These are phyloP conservation scores for Larix kaempferi DNA, from an alignment of 75 land plant genomes.

Conservation along the genomic window DNA sequence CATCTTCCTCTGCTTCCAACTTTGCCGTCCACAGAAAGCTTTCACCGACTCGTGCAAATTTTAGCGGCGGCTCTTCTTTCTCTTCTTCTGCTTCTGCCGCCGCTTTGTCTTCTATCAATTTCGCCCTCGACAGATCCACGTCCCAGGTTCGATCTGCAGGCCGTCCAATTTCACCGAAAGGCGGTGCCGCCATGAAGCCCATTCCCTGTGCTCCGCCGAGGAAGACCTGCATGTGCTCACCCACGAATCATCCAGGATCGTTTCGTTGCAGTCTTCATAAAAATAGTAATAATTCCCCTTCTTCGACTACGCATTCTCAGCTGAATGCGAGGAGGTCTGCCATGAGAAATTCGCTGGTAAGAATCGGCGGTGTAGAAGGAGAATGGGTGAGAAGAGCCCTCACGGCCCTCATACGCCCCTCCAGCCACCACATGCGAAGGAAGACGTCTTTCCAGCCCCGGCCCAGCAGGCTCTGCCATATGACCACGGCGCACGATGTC, in stretches of 20 bases:
- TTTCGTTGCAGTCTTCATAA: conserved; percentile 47
- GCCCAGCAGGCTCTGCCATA: conserved; percentile 51
- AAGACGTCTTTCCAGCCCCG: conserved; percentile 32
- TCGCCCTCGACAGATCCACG: conserved; percentile 20
- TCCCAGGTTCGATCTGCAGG: conserved; percentile 26
- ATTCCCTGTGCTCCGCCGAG: conserved; percentile 4
- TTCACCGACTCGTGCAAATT: no score
- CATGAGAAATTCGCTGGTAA: conserved; percentile 56
- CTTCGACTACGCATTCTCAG: conserved; percentile 15
- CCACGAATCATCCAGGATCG: conserved; percentile 55
- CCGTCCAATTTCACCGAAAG: background rate
- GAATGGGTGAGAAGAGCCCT: conserved; percentile 46
- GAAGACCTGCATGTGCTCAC: conserved; percentile 51
- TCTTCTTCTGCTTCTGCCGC: background rate
- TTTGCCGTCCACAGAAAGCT: no score
- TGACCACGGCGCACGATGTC: conserved; percentile 25
- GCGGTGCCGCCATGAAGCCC: background rate
- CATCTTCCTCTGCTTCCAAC: no score
- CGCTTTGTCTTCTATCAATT: conserved; percentile 11
- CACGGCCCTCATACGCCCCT: conserved; percentile 52
- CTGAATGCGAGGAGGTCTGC: conserved; percentile 43
- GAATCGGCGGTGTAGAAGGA: conserved; percentile 60
- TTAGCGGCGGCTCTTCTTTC: background rate
- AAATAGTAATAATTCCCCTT: background rate
- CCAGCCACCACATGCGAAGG: conserved; percentile 47